Evolutionary conservation across 2,329 filamentous ascomycete genomes (phyloP), one percentile per base, ranked within the genome.

Genomic region (Magnaporthiopsis poae): DNA sequence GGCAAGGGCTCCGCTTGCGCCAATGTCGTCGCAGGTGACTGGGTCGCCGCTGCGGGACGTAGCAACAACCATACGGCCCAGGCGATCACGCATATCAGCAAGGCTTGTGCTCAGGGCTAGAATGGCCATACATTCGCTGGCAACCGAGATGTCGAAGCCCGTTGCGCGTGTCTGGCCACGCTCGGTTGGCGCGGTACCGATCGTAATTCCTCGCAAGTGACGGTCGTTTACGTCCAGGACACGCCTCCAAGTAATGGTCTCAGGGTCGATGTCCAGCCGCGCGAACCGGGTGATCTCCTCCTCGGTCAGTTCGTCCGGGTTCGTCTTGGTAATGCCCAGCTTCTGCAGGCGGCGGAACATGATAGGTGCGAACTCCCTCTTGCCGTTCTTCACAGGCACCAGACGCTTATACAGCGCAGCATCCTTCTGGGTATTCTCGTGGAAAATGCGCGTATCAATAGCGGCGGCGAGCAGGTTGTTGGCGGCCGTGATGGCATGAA

Each of bases 71-170:
- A 99, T 98, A 71, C 90, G 87, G 66, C 95, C 95, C 36, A 99
- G 86, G 68, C 95, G 89, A 78, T 97, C 93, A 67, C 95, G 88
- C 88, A 99, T 90, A 74, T 99, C 95, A 39, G 82, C 81, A 69
- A 98, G 83, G 75, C 89, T 87, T 70, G 92, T 97, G 80, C 92
- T 96, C 71, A 99, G 86, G 12, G 95, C 95, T 67, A 99, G 87
- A 69, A 99, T 96, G 68, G 95, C 95, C 95, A 99, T 99, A 77
- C 92, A 96, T 78, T 98, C 95, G 77, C 91, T 96, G 60, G 95
- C 95, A 36, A 99, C 95, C 0, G 94, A 96, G 71, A 99, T 99
- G 75, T 99, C 95, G 74, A 99, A 99, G 61, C 91, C 93, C 39
- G 95, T 98, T 77, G 95, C 86, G 69, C 95, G 88, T 33, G 87